Conservation (phyloP, 306 rosid genomes). For the Quercus ilex region DNA sequence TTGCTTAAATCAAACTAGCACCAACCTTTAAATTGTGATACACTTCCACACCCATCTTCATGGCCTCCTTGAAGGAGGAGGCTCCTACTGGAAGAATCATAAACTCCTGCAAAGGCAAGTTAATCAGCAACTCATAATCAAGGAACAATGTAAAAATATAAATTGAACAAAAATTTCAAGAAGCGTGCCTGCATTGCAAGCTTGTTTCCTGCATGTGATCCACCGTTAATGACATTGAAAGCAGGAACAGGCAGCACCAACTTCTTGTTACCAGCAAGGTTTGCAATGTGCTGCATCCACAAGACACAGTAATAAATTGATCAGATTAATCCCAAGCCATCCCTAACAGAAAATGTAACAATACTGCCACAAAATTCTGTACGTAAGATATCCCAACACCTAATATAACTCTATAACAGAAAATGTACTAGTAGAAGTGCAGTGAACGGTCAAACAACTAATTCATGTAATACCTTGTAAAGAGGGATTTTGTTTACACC, state of each 20-base stretch:
- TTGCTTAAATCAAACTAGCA: not conserved
- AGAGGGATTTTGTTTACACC: constrained; percentile 73
- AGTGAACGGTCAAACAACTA: not conserved
- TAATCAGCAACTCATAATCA: constrained; percentile 5
- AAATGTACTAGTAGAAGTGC: not conserved
- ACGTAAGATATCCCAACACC: not conserved
- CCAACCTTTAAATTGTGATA: constrained; percentile 95
- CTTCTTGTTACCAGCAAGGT: constrained; percentile 84
- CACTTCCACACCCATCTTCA: constrained; percentile 99
- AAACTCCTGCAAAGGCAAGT: constrained; percentile 67
- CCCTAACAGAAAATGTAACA: not conserved
- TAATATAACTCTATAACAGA: not conserved
- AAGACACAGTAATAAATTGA: constrained; percentile 2
- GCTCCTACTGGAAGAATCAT: constrained; percentile 99
- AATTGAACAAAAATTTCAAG: not conserved
- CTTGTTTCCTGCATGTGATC: constrained; percentile 99
- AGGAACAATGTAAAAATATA: not conserved
- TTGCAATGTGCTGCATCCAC: constrained; percentile 89
- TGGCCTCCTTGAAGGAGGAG: constrained; percentile 93
- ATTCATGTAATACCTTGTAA: constrained; percentile 57
- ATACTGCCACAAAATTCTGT: too few relatives aligned
- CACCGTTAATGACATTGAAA: constrained; percentile 98
- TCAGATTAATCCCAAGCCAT: constrained; percentile 5
- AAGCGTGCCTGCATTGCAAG: constrained; percentile 95
- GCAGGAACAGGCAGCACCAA: constrained; percentile 95